Percentiles rank a stretch among this genome's conserved stretches.
phyloP scores from a whole-genome alignment of 176 grass and related monocot species.

The Bonia amplexicaulis region DNA sequence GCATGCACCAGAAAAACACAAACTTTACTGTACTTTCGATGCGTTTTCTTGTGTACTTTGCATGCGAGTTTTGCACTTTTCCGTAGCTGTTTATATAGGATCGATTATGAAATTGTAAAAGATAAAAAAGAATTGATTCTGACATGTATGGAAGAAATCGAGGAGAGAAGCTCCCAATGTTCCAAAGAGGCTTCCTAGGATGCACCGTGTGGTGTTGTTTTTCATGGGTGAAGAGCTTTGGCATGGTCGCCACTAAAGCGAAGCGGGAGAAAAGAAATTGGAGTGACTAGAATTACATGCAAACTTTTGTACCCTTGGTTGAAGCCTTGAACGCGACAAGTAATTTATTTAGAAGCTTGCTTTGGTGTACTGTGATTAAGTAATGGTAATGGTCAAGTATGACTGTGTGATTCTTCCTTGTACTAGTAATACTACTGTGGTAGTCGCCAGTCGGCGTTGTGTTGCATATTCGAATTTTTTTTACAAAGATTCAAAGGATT shows the following conservation, averaged over 20 bases:
- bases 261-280: constrained; percentile 11
- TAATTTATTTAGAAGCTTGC: background rate
- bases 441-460: background rate
- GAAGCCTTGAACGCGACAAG: background rate
- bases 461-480: background rate
- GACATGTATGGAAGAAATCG: constrained; percentile 32
- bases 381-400: background rate
- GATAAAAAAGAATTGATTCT: background rate
- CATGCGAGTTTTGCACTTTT: background rate
- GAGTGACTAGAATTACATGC: background rate
- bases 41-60: background rate
- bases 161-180: constrained; percentile 19
- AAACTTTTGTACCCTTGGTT: background rate
- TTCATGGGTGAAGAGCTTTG: constrained; percentile 6
- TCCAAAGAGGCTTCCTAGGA: constrained; percentile 36
- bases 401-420: background rate
- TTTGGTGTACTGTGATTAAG: background rate
- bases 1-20: background rate
- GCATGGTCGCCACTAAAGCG: constrained; percentile 36
- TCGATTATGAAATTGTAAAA: background rate
- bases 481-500: background rate
- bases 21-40: background rate
- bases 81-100: constrained; percentile 32
- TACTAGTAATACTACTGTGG: background rate
- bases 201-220: constrained; percentile 19